Base-by-base conservation (phyloP, 164 flowering plant species). In the grape (Vitis vinifera) region DNA sequence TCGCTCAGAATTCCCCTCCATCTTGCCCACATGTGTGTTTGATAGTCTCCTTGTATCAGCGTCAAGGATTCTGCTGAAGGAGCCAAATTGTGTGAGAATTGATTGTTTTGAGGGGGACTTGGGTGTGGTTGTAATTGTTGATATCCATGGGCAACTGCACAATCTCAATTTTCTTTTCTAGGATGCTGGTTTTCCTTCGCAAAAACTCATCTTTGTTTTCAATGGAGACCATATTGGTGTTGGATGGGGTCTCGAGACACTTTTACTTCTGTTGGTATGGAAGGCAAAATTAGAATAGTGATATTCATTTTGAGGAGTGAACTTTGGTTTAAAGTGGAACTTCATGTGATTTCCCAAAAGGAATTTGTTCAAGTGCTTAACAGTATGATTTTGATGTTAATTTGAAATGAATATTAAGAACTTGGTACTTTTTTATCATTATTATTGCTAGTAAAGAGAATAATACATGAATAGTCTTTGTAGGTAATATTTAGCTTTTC, bases 221-320 rank as follows among this genome's bases (percentile, higher is more conserved):
- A 73, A 62, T 67, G 80, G 77, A 29, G 57, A 74, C 30, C 73
- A 73, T 49, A 68, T 77, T 31, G 75, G 53, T 67, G 31, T 31
- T 62, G 62, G 71, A 15, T 70, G 71, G 77, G 70, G 77, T 47
- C 29, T 77, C 9, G 77, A 77, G 66, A 69, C 74, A 10, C 59
- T 73, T 19, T 44, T 73, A 23, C 57, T 77, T 29, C 48, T 77
- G 48, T 57, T 70, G 68, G 80, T 77, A 3, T 73, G 80, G 80
- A 77, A 77, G 80, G 80, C 63, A 74, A 51, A n/a, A 8, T 66
- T 5, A 44, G 30, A 17, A 23, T 37, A 10, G 48, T 58, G 7
- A 1, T 50, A 10, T 9, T 56, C 31, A 9, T 23, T 69, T 14
- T 27, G 23, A 30, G 5, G 37, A 56, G 47, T 57, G 16, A 23